Evolutionary conservation across 345 rosid species (phyloP), one percentile per base, ranked within the genome.

Genomic region (Linum trigynum): DNA sequence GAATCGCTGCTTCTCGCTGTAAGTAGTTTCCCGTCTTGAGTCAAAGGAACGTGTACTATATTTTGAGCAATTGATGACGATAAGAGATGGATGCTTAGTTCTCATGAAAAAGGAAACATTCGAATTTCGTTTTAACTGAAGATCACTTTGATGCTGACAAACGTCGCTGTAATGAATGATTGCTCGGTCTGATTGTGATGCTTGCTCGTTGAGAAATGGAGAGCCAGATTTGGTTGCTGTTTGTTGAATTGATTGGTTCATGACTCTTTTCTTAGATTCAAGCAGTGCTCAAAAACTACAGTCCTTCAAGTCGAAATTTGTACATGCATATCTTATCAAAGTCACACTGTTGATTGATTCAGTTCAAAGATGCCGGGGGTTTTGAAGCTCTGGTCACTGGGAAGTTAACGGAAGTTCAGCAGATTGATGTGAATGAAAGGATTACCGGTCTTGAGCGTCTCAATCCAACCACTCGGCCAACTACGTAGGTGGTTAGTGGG

Each of bases 311-410:
- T 23, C 32, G 32, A 23, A 23, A 23, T 23, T 23, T 23, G 32
- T 23, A 23, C 32, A 23, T 23, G 37, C 3, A 32, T 12, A 58
- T 16, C 17, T 16, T 0, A 12, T 5, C 14, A 17, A 37, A 23
- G 38, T 32, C 38, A 2, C 0, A 3, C 10, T 59, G 62, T 17
- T 39, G 45, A 8, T 56, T 64, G 16, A 38, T 75, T 59, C 75
- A 94, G 99, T 80, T 94, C 48, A 90, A 85, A 68, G 99, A 94
- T 79, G 82, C 96, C 53, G 99, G 99, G 39, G 99, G 95, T 12
- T 88, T 90, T 64, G 90, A 86, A 76, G 90, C 95, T 53, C 71
- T 94, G 17, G 85, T 88, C 17, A 77, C 84, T 2, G 96, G 99
- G 58, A 84, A 86, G 69, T 70, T 82, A 39, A 82, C 92, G 0